These are phyloP conservation scores for Geotrichum carabidarum DNA, from an alignment of 1,139 yeast genomes.

Conservation along the genomic window DNA sequence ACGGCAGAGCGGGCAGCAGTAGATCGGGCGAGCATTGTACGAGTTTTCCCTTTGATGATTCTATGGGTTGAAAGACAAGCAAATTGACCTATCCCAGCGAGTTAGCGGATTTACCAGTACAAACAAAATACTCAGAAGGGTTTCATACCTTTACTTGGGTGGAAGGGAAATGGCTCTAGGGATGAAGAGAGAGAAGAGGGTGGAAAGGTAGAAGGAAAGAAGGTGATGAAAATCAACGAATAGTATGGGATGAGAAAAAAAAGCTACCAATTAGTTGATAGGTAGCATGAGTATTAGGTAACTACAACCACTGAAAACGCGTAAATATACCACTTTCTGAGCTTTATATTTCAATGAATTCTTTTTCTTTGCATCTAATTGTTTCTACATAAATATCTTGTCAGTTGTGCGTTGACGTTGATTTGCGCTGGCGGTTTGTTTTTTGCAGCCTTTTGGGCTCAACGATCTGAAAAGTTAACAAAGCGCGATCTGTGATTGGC, in stretches of 20 bases:
- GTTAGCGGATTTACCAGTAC: background rate
- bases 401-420: background rate
- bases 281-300: too few relatives aligned
- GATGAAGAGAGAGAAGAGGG: constrained; percentile 6
- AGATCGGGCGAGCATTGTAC: constrained; percentile 18
- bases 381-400: background rate
- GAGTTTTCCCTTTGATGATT: background rate
- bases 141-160: constrained; percentile 1
- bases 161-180: background rate
- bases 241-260: constrained; percentile 16
- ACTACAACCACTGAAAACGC: too few relatives aligned
- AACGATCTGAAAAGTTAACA: background rate
- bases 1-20: constrained; percentile 9
- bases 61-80: background rate
- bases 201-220: constrained; percentile 5
- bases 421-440: background rate
- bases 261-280: background rate
- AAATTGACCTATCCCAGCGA: background rate
- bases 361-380: background rate
- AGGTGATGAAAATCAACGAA: constrained; percentile 15
- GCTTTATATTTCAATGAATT: too few relatives aligned
- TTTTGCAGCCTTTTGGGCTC: background rate
- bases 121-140: background rate
- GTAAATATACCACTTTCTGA: too few relatives aligned
- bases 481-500: background rate